Evolutionary conservation across 805 yeast species (phyloP).

Genomic region (Monosporozyma aquatica): DNA sequence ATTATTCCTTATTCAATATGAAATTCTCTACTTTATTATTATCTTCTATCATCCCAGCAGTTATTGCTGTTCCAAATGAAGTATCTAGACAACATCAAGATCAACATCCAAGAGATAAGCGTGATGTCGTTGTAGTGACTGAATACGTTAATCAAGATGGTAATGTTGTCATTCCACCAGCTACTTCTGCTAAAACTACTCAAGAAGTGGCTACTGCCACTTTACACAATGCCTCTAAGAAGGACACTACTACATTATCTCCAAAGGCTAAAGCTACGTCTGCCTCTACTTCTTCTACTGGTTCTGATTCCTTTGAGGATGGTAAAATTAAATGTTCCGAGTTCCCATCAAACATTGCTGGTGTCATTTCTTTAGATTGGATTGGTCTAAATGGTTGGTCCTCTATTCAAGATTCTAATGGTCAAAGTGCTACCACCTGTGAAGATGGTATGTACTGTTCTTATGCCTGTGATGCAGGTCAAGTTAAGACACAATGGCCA

Average conservation of each 20-base stretch:
- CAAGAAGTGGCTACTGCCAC: neutral
- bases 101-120: constrained; percentile 18
- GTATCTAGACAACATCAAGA: constrained; percentile 8
- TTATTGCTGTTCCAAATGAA: constrained; percentile 17
- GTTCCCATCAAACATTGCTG: constrained; percentile 62
- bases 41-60: constrained; percentile 8
- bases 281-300: constrained; percentile 24
- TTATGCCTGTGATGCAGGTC: constrained; percentile 96
- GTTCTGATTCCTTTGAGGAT: constrained; percentile 57
- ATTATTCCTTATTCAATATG: too few relatives aligned
- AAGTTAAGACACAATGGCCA: constrained; percentile 99
- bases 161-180: constrained; percentile 17
- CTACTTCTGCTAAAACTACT: constrained; percentile 16
- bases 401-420: constrained; percentile 29
- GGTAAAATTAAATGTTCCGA: constrained; percentile 60
- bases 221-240: constrained; percentile 6
- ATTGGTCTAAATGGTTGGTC: constrained; percentile 46
- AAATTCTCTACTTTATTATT: constrained; percentile 5
- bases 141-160: constrained; percentile 24
- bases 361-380: constrained; percentile 56
- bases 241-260: constrained; percentile 24
- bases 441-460: constrained; percentile 90
- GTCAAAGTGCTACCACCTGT: constrained; percentile 59
- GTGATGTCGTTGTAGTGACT: constrained; percentile 27
- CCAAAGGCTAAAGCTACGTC: constrained; percentile 21